Evolutionary conservation across 495 filamentous ascomycete species (phyloP), one percentile per base, ranked within the genome.

Genomic region (Cairneyella variabilis): DNA sequence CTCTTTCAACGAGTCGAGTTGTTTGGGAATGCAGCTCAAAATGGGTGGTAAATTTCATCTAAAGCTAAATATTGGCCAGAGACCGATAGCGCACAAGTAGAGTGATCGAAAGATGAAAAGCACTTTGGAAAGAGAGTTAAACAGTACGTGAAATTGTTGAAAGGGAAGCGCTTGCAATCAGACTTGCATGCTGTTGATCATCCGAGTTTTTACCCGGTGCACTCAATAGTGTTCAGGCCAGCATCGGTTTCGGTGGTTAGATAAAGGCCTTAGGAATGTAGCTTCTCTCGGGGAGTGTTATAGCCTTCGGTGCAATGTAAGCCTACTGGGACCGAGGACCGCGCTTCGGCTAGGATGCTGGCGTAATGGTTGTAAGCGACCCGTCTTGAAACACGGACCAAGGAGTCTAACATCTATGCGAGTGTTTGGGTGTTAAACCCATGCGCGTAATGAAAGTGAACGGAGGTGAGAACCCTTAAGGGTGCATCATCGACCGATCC

Each of bases 81-180:
- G 78, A 84, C 78, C 76, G 76, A 84, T 84, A 84, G 79, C 78
- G 78, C 74, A 83, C 76, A 84, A 84, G 78, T 84, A 83, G 73
- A 82, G 77, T 83, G 75, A 84, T 79, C 70, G 76, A 82, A 82
- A 83, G 76, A 83, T 83, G 74, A 83, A 84, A 82, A 83, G 79
- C 72, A 82, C 78, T 80, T 83, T 83, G 76, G 75, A 83, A 83
- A 82, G 76, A 81, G 76, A 81, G 78, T 82, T 74, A 83, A 84
- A 84, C 66, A 84, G 80, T 73, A 83, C 76, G 81, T 83, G 77
- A 84, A 84, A 83, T 83, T 84, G 76, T 83, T 84, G 76, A 83
- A 83, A 83, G 80, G 80, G 80, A 84, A 84, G 78, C 80, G 78
- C 76, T 82, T 78, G 69, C 73, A 69, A 77, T 70, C 77, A 83